These are phyloP conservation scores for Cupressus sempervirens DNA, from an alignment of 75 land plant genomes.

Conservation along the genomic window DNA sequence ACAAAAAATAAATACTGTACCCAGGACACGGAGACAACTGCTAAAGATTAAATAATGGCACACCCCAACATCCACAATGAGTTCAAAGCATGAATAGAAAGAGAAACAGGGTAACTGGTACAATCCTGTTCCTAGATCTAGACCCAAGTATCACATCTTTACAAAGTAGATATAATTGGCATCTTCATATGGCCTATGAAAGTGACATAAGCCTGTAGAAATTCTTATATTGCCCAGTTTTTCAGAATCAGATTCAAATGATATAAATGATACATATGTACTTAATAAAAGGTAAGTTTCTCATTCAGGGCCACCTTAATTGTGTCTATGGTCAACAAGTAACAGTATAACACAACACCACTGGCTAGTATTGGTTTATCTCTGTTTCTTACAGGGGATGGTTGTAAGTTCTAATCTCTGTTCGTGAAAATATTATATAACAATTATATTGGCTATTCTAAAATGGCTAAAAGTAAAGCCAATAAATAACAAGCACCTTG, in stretches of 20 bases:
- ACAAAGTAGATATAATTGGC: not conserved
- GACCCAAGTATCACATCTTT: not conserved
- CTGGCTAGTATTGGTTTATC: not conserved
- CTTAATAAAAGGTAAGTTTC: not conserved
- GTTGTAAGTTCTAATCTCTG: not conserved
- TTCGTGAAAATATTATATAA: not conserved
- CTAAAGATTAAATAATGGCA: not conserved
- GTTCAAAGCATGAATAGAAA: not conserved
- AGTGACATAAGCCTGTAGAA: not conserved
- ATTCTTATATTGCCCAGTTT: not conserved
- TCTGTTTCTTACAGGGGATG: not conserved
- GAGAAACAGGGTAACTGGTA: not conserved
- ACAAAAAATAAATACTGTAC: not conserved
- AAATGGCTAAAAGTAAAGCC: not conserved
- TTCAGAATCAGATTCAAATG: not conserved
- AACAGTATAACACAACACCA: too few relatives aligned
- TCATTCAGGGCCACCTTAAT: not conserved
- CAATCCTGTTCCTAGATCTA: not conserved
- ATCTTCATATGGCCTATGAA: not conserved
- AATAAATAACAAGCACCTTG: not conserved
- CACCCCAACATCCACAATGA: not conserved
- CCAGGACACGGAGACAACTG: not conserved
- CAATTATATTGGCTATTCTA: not conserved
- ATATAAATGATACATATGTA: not conserved
- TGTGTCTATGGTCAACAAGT: not conserved